phyloP scores from a whole-genome alignment of 2,329 filamentous ascomycete genomes.

The Penicillium sp. region DNA sequence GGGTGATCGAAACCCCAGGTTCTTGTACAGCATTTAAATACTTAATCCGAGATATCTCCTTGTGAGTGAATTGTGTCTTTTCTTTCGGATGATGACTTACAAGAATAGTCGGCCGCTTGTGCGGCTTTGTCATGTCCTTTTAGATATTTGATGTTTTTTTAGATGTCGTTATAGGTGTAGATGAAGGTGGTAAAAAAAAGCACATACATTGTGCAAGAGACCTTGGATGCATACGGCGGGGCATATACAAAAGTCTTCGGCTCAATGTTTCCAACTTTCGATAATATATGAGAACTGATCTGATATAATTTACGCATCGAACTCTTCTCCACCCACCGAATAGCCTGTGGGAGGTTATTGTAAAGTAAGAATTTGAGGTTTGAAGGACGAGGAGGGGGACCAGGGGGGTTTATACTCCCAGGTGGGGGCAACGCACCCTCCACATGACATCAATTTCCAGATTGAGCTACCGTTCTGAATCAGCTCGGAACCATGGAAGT shows the following conservation, averaged over 20 bases:
- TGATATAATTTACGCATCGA: no score
- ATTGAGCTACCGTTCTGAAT: not conserved
- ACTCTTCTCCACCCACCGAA: no score
- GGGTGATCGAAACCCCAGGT: conserved; percentile 45
- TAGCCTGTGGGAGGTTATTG: no score
- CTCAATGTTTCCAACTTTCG: not conserved
- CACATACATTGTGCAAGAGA: no score
- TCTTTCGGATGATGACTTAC: no score
- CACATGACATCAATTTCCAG: not conserved
- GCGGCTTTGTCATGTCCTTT: no score
- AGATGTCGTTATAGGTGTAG: no score
- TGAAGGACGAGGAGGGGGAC: not conserved
- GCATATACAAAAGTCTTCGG: not conserved
- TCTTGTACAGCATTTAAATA: conserved; percentile 39
- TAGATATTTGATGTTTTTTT: no score
- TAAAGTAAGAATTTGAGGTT: no score
- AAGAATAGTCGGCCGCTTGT: no score
- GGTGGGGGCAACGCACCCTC: not conserved
- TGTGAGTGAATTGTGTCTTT: not conserved
- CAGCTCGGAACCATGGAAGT: not conserved
- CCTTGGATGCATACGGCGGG: not conserved
- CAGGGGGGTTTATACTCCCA: not conserved
- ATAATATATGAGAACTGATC: no score
- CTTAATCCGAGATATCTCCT: not conserved
- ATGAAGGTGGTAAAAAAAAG: no score